A percentile compares a stretch with the other conserved stretches of the same genome.
phyloP scores from a whole-genome alignment of 2,329 filamentous ascomycete genomes.

The Xylaria sp. region DNA sequence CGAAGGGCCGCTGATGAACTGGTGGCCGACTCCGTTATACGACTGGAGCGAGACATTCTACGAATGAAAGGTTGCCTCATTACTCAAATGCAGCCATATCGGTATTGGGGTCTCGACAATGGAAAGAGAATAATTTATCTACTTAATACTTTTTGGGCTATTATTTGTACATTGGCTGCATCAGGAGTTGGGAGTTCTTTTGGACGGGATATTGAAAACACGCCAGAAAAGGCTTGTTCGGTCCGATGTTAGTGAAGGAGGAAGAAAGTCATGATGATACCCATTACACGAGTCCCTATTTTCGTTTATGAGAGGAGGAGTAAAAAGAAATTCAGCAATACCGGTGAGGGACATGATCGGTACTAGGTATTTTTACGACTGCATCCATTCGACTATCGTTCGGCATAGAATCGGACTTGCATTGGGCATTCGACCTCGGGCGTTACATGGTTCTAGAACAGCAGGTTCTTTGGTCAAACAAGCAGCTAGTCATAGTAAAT shows the following conservation, averaged over 20 bases:
- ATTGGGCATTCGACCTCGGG: neutral
- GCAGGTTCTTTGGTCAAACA: neutral
- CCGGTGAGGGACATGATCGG: neutral
- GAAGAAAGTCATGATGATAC: conserved; percentile 20
- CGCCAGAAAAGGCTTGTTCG: conserved; percentile 3
- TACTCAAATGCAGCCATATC: neutral
- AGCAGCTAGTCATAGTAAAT: conserved; percentile 1
- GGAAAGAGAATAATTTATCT: neutral
- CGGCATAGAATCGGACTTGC: conserved; percentile 21
- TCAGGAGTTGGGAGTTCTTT: conserved; percentile 12
- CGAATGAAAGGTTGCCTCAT: conserved; percentile 29
- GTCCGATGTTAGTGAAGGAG: neutral
- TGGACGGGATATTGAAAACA: neutral
- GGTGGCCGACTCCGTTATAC: conserved; percentile 35
- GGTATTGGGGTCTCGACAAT: neutral
- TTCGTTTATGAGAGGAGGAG: neutral
- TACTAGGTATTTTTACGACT: conserved; percentile 3
- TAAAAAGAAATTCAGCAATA: neutral
- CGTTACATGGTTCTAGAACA: conserved; percentile 15
- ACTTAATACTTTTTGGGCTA: neutral
- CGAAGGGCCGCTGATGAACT: conserved; percentile 35
- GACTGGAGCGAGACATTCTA: conserved; percentile 42
- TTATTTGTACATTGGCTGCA: neutral
- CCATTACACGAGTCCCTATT: conserved; percentile 20
- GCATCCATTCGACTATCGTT: conserved; percentile 12